A percentile compares a stretch with the other conserved stretches of the same genome.
These are phyloP conservation scores for Pisolithus sp. DNA, from an alignment of 768 basidiomycete genomes.

Conservation along the genomic window DNA sequence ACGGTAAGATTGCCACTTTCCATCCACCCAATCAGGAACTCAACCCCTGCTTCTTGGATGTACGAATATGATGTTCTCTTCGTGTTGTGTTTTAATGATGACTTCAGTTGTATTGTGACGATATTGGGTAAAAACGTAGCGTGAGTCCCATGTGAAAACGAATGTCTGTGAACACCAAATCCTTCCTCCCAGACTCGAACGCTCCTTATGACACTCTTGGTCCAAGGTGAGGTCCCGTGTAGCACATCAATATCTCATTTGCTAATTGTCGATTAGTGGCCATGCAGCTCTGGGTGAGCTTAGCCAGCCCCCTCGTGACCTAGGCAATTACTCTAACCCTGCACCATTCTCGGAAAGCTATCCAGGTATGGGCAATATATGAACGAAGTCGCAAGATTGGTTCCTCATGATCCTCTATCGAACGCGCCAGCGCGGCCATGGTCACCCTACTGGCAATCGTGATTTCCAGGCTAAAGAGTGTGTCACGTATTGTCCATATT, in stretches of 20 bases:
- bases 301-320: background rate
- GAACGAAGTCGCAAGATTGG: conserved; percentile 3
- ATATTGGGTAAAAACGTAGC: conserved; percentile 4
- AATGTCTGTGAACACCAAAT: background rate
- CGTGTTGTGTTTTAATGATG: background rate
- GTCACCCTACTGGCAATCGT: conserved; percentile 5
- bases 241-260: background rate
- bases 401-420: conserved; percentile 1
- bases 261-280: background rate
- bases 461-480: conserved; percentile 4
- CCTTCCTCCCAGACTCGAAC: conserved; percentile 4
- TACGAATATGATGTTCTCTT: background rate
- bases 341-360: background rate
- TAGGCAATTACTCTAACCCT: background rate
- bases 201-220: conserved; percentile 8
- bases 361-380: conserved; percentile 12
- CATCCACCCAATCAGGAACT: background rate
- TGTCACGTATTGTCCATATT: background rate
- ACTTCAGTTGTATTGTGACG: conserved; percentile 2
- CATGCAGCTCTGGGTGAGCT: conserved; percentile 5
- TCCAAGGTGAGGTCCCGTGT: conserved; percentile 3
- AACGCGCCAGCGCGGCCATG: conserved; percentile 5
- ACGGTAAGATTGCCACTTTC: background rate
- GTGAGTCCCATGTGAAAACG: background rate
- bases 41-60: background rate